These are phyloP conservation scores for Coprinopsis cinerea DNA, from an alignment of 768 basidiomycete genomes.

Conservation along the genomic window DNA sequence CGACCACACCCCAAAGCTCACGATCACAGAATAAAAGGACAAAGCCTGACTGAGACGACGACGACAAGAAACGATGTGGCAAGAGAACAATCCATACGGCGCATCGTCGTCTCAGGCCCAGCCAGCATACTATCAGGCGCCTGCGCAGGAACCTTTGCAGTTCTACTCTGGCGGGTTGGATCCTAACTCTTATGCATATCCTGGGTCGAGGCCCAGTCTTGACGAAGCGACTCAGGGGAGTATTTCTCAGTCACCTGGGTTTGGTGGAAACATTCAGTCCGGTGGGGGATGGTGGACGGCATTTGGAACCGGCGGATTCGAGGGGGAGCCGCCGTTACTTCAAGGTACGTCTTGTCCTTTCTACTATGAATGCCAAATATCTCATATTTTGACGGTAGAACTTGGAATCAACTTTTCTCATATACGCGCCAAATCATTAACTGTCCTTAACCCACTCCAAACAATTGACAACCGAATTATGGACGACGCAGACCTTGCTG, in stretches of 20 bases:
- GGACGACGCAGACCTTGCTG: slow-evolving; percentile 98
- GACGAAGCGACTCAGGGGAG: slow-evolving; percentile 59
- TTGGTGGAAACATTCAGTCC: slow-evolving; percentile 71
- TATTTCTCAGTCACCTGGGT: slow-evolving; percentile 44
- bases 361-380: neutral
- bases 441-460: slow-evolving; percentile 89
- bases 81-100: slow-evolving; percentile 58
- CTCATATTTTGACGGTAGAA: slow-evolving; percentile 41
- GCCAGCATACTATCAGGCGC: slow-evolving; percentile 50
- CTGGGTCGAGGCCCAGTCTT: slow-evolving; percentile 67
- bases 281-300: slow-evolving; percentile 90
- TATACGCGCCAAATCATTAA: slow-evolving; percentile 89
- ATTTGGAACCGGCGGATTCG: slow-evolving; percentile 91
- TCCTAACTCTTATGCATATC: slow-evolving; percentile 44
- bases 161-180: slow-evolving; percentile 66
- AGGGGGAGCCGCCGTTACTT: slow-evolving; percentile 92
- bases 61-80: slow-evolving; percentile 54
- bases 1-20: slow-evolving; percentile 2
- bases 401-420: slow-evolving; percentile 97
- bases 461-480: slow-evolving; percentile 87
- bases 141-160: slow-evolving; percentile 59
- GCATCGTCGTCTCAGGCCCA: slow-evolving; percentile 62
- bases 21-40: neutral
- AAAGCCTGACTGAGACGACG: too few relatives aligned
- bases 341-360: slow-evolving; percentile 56